Evolutionary conservation across 345 rosid genomes (phyloP), one percentile per base, ranked within the genome.

Genomic region (Reutealis trisperma): DNA sequence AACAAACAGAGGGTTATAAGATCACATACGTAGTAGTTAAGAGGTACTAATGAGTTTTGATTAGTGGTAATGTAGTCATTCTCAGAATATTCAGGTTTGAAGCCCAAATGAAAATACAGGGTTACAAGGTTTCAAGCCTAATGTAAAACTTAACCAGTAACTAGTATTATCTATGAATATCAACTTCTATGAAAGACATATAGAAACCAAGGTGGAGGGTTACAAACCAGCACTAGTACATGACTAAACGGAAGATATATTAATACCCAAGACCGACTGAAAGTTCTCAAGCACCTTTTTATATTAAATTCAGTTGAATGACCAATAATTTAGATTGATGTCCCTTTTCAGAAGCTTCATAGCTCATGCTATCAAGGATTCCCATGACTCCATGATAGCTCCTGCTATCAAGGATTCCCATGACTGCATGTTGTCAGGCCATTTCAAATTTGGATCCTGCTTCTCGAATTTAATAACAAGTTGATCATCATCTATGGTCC

Each of bases 371-470:
- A 1, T 27, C 30, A 27, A 81, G 49, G 98, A 94, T 52, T 93
- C 94, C 98, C 96, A 91, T 0, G 98, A 90, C 84, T 94, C 97
- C 77, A 90, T 83, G 86, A 91, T n/a, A n/a, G n/a, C n/a, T n/a
- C n/a, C n/a, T n/a, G n/a, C n/a, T n/a, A n/a, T n/a, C n/a, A n/a
- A n/a, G n/a, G n/a, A n/a, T n/a, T n/a, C n/a, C n/a, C n/a, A n/a
- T n/a, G n/a, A n/a, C n/a, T n/a, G n/a, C n/a, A n/a, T n/a, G n/a
- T n/a, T 85, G 79, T 91, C 93, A 64, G 97, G 97, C 96, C 98
- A 95, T 82, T 93, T 90, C 84, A 91, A 84, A 37, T 88, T 89
- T 0, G 92, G 92, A 70, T 89, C 93, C 75, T 87, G 92, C 87
- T 93, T 95, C 85, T 91, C 93, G 88, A 95, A 77, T 82, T 87